These are phyloP conservation scores for Globisporangium iwayamae DNA, from an alignment of 352 stramenopile species.

Conservation along the genomic window DNA sequence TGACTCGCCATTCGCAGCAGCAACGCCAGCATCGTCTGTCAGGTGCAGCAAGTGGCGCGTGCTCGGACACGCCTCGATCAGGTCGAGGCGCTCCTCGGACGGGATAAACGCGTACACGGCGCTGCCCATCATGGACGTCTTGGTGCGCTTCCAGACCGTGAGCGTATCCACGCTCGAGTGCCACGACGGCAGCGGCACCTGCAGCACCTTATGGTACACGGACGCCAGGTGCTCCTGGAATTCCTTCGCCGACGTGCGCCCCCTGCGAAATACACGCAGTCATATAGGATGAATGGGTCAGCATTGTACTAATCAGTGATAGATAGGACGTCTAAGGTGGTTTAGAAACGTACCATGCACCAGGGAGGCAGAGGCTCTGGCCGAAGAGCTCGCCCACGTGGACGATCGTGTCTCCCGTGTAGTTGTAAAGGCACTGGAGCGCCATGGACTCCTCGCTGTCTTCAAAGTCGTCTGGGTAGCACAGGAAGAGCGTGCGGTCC, in stretches of 20 bases:
- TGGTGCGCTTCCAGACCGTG: constrained; percentile 93
- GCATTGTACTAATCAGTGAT: not conserved
- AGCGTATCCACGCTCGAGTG: constrained; percentile 91
- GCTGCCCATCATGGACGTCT: constrained; percentile 85
- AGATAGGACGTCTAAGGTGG: not conserved
- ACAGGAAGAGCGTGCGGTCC: constrained; percentile 88
- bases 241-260: constrained; percentile 87
- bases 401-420: constrained; percentile 89
- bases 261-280: constrained; percentile 37
- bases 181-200: constrained; percentile 90
- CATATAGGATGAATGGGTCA: not conserved
- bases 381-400: constrained; percentile 93
- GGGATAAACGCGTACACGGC: constrained; percentile 79
- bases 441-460: constrained; percentile 88
- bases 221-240: constrained; percentile 90
- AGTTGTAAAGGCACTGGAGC: constrained; percentile 87
- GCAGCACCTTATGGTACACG: constrained; percentile 93
- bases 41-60: constrained; percentile 58
- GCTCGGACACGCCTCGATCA: constrained; percentile 51
- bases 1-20: constrained; percentile 8
- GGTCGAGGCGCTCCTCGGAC: constrained; percentile 65
- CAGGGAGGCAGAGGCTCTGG: constrained; percentile 85
- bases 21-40: not conserved
- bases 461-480: constrained; percentile 93
- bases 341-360: constrained; percentile 57